These are phyloP conservation scores for Anacardium occidentale DNA, from an alignment of 345 rosid genomes.

Conservation along the genomic window DNA sequence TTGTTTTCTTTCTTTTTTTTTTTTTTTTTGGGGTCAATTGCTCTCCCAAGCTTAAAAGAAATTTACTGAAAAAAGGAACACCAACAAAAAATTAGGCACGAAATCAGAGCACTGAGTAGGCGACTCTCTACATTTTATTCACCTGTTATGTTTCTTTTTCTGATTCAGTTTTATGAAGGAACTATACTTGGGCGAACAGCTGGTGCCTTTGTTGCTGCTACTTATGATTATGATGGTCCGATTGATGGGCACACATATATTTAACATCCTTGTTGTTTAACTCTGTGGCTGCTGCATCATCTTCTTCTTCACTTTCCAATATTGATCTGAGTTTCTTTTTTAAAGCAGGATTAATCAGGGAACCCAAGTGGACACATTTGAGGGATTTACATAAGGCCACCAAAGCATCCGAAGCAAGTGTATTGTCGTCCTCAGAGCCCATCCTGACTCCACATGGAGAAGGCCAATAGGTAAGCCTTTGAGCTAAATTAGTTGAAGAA, in stretches of 20 bases:
- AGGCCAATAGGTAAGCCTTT: constrained; percentile 58
- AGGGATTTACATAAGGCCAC: constrained; percentile 82
- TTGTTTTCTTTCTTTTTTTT: no score
- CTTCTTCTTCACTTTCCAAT: background rate
- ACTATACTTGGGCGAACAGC: constrained; percentile 91
- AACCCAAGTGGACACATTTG: constrained; percentile 90
- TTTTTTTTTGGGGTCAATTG: no score
- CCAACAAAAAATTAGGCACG: no score
- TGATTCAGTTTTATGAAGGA: constrained; percentile 83
- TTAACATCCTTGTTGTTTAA: background rate
- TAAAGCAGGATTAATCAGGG: constrained; percentile 54
- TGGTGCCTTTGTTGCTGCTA: constrained; percentile 91
- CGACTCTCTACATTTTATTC: background rate
- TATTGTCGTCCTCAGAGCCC: constrained; percentile 67
- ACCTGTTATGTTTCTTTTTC: constrained; percentile 8
- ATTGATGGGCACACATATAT: constrained; percentile 54
- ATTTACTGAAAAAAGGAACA: no score
- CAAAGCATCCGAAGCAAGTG: constrained; percentile 75
- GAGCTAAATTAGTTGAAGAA: background rate
- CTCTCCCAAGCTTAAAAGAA: no score
- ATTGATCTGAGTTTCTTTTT: constrained; percentile 11
- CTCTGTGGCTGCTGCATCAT: constrained; percentile 1
- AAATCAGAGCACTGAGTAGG: no score
- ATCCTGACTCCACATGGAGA: constrained; percentile 56
- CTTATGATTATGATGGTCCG: constrained; percentile 97